Evolutionary conservation across 768 basidiomycete genomes (phyloP), one percentile per base, ranked within the genome.

Genomic region (Piloderma croceum): DNA sequence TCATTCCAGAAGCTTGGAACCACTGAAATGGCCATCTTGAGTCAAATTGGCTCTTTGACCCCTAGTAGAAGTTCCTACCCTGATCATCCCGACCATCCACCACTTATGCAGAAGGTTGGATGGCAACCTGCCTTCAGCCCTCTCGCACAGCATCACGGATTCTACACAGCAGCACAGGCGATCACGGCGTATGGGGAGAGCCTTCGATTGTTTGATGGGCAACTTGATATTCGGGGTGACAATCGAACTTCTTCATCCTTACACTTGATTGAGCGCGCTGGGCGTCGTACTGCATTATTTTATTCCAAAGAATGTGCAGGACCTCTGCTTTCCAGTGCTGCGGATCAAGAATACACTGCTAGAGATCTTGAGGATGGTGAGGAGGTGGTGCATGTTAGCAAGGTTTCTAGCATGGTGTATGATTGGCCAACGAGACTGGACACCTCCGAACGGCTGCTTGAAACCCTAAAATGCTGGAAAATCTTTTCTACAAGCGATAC

Each of bases 1-100:
- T 62, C 67, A 0, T 60, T 70, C 36, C 55, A 58, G 47, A 48
- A 42, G 35, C 45, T 64, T n/a, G 31, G 24, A 21, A 1, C 31
- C 19, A 39, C 47, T 3, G 59, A 57, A 7, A 44, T 37, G 4
- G 38, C 52, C 3, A 46, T 63, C 12, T 40, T 68, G 3, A 7
- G 22, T 9, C 22, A 34, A 25, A 61, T 65, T 13, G 44, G 45
- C 7, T 46, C 44, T 3, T 34, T 67, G 3, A 58, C 49, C 18
- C 53, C 62, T 3, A 17, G 11, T 1, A 50, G 64, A 6, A 41
- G 13, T 3, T 68, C 49, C 47, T 56, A 67, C 37, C 62, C 67
- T 0, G 1, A 5, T 17, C 47, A 59, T 15, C 41, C 50, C 5
- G 35, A 13, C n/a, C n/a, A n/a, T n/a, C n/a, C n/a, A n/a, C n/a